Evolutionary conservation across 2,329 filamentous ascomycete species (phyloP).

Genomic region (Monosporascus cannonballus): DNA sequence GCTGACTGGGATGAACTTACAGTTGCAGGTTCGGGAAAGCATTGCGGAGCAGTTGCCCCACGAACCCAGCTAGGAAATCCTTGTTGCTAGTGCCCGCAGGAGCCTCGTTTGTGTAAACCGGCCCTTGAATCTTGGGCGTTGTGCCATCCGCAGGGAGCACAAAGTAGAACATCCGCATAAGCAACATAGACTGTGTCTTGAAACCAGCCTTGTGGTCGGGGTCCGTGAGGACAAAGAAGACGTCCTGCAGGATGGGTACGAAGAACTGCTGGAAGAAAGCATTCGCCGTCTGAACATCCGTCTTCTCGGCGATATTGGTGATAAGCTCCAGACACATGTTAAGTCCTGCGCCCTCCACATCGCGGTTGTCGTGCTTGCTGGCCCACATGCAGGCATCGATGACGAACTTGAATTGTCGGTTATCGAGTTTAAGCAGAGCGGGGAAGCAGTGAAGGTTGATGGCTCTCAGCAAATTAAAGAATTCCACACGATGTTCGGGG

Average conservation of each 20-base stretch:
- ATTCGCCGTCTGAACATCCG: constrained; percentile 78
- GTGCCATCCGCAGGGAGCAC: constrained; percentile 65
- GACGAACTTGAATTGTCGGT: constrained; percentile 97
- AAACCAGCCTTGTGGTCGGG: constrained; percentile 98
- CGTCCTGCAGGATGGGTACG: constrained; percentile 89
- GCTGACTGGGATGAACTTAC: constrained; percentile 46
- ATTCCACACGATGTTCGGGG: constrained; percentile 97
- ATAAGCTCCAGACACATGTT: constrained; percentile 98
- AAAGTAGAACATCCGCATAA: constrained; percentile 95
- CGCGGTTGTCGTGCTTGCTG: constrained; percentile 99
- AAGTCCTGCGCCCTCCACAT: constrained; percentile 91
- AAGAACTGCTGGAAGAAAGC: constrained; percentile 99
- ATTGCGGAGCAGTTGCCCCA: constrained; percentile 75
- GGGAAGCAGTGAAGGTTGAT: constrained; percentile 99
- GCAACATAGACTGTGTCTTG: constrained; percentile 91
- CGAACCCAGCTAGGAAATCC: constrained; percentile 85
- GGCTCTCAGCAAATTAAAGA: constrained; percentile 92
- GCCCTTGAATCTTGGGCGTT: constrained; percentile 81
- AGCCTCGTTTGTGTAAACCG: constrained; percentile 86
- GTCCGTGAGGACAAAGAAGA: constrained; percentile 97
- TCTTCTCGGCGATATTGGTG: constrained; percentile 92
- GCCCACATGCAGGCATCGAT: constrained; percentile 99
- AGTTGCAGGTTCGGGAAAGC: constrained; percentile 90
- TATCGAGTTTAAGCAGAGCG: constrained; percentile 86
- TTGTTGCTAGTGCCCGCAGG: constrained; percentile 78